These are phyloP conservation scores for Irpex lacteus DNA, from an alignment of 1,284 basidiomycete species.

Conservation along the genomic window DNA sequence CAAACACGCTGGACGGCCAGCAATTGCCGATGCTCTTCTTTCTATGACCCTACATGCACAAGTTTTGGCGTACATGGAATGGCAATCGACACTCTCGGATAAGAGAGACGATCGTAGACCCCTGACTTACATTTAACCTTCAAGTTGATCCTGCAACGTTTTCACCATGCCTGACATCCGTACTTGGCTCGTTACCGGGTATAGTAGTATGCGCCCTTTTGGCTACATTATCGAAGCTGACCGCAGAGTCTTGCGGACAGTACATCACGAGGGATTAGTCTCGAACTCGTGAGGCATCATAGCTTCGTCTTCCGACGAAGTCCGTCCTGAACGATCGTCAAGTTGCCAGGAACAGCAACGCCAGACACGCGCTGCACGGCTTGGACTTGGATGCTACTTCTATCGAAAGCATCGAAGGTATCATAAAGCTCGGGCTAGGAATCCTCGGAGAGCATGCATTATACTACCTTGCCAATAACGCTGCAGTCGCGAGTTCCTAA, in stretches of 20 bases:
- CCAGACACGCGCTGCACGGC: slow-evolving; percentile 31
- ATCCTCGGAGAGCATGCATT: slow-evolving; percentile 30
- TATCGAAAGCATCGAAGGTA: slow-evolving; percentile 26
- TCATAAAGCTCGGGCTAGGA: slow-evolving; percentile 21
- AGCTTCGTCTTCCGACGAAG: slow-evolving; percentile 29
- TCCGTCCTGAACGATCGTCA: slow-evolving; percentile 35
- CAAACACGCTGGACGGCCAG: no score
- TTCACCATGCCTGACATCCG: neutral
- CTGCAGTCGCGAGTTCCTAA: slow-evolving; percentile 30
- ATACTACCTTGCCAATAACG: slow-evolving; percentile 40
- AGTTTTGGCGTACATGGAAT: no score
- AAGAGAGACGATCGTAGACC: no score
- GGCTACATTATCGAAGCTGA: neutral
- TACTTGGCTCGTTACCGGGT: neutral
- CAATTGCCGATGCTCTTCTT: no score
- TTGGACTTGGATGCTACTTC: slow-evolving; percentile 32
- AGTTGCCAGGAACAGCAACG: slow-evolving; percentile 22
- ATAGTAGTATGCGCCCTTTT: neutral
- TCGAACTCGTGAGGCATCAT: slow-evolving; percentile 38
- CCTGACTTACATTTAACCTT: neutral
- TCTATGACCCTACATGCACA: no score
- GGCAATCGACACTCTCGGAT: no score
- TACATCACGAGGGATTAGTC: slow-evolving; percentile 39
- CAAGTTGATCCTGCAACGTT: neutral
- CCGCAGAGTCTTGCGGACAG: slow-evolving; percentile 17